Evolutionary conservation across 2,329 filamentous ascomycete species (phyloP).

Genomic region (Hypoxylon sp.): DNA sequence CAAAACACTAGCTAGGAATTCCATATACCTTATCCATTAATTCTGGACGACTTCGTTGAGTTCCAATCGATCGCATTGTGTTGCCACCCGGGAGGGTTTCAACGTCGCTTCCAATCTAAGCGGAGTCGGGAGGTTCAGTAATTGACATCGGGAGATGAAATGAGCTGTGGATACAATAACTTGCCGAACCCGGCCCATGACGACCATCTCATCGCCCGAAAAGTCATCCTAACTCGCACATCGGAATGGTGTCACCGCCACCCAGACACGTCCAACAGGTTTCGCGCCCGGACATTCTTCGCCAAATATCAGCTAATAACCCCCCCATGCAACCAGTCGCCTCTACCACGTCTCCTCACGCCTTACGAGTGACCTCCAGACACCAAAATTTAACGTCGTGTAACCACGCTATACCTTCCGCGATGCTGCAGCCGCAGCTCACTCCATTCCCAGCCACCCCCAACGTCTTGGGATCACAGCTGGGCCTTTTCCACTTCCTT

Average conservation of each 20-base stretch:
- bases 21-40: conserved; percentile 25
- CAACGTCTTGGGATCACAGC: conserved; percentile 1
- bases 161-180: conserved; percentile 29
- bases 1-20: conserved; percentile 33
- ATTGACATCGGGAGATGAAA: conserved; percentile 25
- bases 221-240: conserved; percentile 20
- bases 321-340: background rate
- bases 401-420: conserved; percentile 19
- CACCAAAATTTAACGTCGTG: conserved; percentile 19
- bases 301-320: conserved; percentile 5
- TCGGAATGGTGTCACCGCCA: conserved; percentile 13
- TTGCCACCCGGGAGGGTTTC: conserved; percentile 18
- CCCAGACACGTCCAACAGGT: conserved; percentile 2
- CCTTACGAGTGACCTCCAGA: conserved; percentile 15
- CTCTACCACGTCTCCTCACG: background rate
- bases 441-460: background rate
- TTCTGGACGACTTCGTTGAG: conserved; percentile 14
- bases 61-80: conserved; percentile 37
- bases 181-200: conserved; percentile 30
- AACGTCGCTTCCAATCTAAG: conserved; percentile 34
- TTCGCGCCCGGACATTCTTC: conserved; percentile 7
- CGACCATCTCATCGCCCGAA: conserved; percentile 7
- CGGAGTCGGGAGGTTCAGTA: conserved; percentile 26
- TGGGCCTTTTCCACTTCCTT: background rate
- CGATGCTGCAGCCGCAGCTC: conserved; percentile 12